Evolutionary conservation across 345 rosid species (phyloP), one percentile per base, ranked within the genome.

Genomic region (Lepidium aucheri): DNA sequence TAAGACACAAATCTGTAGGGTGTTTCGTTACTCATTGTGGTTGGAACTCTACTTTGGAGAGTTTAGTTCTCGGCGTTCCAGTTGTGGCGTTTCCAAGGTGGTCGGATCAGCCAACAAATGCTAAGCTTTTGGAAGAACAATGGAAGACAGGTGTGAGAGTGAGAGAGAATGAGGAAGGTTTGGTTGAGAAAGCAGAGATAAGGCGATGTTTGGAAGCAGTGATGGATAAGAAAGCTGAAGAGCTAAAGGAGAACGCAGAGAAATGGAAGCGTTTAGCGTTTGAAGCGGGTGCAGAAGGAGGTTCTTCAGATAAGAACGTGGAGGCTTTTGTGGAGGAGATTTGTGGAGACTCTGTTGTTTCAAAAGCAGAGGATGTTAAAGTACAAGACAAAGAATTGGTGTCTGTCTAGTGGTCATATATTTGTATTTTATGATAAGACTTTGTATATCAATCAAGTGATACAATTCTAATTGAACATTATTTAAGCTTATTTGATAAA

Each of bases 11-110:
- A 5, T 14, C 91, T 4, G 22, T 82, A 2, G 91, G 90, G 9
- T 88, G 90, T 67, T 88, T 86, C 9, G 30, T 88, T 30, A 78
- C 80, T n/a, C 96, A 88, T 56, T 84, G 91, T 44, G 95, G 95
- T 3, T 88, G 95, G 95, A 88, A 69, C 72, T 88, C 95, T 1
- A 88, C 85, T 1, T 4, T 83, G 22, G 91, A 88, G 76, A 77
- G 84, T 63, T 63, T 88, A 35, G 80, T 68, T 52, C 57, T 47
- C 0, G 91, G 91, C 4, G 82, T 81, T 38, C 90, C 96, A 0
- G 72, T 84, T 13, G 91, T 88, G 74, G 92, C 86, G 10, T 81
- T 86, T 63, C 91, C 91, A 1, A 86, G 78, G 61, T 86, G 89
- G 87, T 72, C 82, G 0, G 95, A 86, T 72, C 91, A 85, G 35